phyloP scores from a whole-genome alignment of 208 protist genomes.

The Trypanosoma brucei region DNA sequence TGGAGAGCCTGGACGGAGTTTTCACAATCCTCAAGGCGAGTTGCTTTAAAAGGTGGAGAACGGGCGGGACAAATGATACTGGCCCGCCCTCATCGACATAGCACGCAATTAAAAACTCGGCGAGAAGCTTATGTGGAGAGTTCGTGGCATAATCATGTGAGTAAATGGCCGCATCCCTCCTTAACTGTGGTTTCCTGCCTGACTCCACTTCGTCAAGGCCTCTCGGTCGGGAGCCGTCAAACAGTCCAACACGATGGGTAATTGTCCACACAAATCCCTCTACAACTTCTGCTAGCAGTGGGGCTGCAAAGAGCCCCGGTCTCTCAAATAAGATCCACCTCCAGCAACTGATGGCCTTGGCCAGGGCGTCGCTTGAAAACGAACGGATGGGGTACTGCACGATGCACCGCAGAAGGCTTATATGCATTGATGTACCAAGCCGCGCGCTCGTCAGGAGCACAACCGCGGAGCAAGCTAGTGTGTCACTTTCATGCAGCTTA shows the following conservation, averaged over 20 bases:
- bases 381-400: slow-evolving; percentile 62
- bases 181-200: slow-evolving; percentile 23
- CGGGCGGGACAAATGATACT: slow-evolving; percentile 38
- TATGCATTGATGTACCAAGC: slow-evolving; percentile 22
- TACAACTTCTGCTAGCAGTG: slow-evolving; percentile 50
- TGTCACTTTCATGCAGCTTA: slow-evolving; percentile 27
- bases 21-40: slow-evolving; percentile 52
- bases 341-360: slow-evolving; percentile 59
- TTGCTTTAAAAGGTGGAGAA: slow-evolving; percentile 57
- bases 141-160: slow-evolving; percentile 28
- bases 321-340: slow-evolving; percentile 61
- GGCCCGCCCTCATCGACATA: slow-evolving; percentile 50
- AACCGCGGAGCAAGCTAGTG: slow-evolving; percentile 36
- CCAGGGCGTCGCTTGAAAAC: slow-evolving; percentile 48
- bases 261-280: slow-evolving; percentile 68
- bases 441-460: slow-evolving; percentile 39
- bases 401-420: slow-evolving; percentile 55
- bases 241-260: slow-evolving; percentile 52
- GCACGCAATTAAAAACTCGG: slow-evolving; percentile 61
- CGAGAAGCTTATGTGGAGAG: slow-evolving; percentile 72
- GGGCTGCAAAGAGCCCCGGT: slow-evolving; percentile 40
- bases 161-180: slow-evolving; percentile 21
- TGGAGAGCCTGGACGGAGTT: slow-evolving; percentile 40
- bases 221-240: slow-evolving; percentile 56
- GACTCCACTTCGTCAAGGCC: slow-evolving; percentile 60